Evolutionary conservation across 148 eudicot species (phyloP).

Genomic region (Fagopyrum homotropicum): DNA sequence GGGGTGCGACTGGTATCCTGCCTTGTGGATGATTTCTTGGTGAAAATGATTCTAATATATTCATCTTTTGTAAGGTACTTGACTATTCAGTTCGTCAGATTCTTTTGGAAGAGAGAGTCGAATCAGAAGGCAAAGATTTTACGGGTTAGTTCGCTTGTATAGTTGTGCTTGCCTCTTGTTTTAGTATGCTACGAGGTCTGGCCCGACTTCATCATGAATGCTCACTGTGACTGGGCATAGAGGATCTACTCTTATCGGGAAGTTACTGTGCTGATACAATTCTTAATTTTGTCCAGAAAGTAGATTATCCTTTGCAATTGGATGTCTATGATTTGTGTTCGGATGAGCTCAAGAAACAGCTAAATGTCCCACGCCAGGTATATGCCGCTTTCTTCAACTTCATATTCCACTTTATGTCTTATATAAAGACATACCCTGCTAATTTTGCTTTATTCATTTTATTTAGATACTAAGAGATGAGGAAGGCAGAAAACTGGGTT

Average conservation of each 20-base stretch:
- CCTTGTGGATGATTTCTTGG: background rate
- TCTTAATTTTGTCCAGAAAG: slow-evolving; percentile 56
- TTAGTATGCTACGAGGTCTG: background rate
- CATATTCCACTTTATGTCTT: background rate
- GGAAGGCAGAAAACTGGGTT: slow-evolving; percentile 80
- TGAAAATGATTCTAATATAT: background rate
- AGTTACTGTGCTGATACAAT: background rate
- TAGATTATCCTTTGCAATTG: slow-evolving; percentile 87
- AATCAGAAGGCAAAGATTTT: slow-evolving; percentile 98
- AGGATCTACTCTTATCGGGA: background rate
- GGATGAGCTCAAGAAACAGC: slow-evolving; percentile 72
- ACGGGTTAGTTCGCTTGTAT: slow-evolving; percentile 55
- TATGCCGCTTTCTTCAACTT: slow-evolving; percentile 5
- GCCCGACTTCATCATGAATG: background rate
- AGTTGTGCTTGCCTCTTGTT: slow-evolving; percentile 21
- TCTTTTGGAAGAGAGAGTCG: slow-evolving; percentile 99
- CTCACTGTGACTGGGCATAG: background rate
- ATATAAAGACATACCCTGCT: background rate
- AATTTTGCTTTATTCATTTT: background rate
- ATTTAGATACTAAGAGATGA: slow-evolving; percentile 71
- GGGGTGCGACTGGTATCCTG: background rate
- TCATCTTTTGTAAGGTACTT: slow-evolving; percentile 46
- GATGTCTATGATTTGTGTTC: slow-evolving; percentile 92
- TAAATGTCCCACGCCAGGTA: slow-evolving; percentile 88
- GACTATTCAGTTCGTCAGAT: slow-evolving; percentile 93